Percentiles rank a stretch among this genome's conserved stretches.
Evolutionary conservation across 176 grass and related monocot genomes (phyloP).

Genomic region (Paspalum notatum): DNA sequence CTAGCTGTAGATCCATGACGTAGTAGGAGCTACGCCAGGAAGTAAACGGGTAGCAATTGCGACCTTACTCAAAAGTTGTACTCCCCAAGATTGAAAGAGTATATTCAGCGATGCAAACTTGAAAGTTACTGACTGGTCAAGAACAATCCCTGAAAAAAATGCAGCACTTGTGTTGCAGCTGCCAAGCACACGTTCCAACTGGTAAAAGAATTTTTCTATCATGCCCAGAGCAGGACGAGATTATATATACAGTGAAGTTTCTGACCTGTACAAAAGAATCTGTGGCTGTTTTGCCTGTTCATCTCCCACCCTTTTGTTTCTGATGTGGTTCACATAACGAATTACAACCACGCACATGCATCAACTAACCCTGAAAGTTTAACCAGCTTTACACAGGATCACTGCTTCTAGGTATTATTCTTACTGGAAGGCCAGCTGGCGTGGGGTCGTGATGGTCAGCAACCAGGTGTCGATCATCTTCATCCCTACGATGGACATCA

Average conservation of each 20-base stretch:
- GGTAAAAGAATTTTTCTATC: constrained; percentile 54
- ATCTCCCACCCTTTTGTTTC: constrained; percentile 6
- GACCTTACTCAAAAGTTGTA: neutral
- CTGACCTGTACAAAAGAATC: constrained; percentile 59
- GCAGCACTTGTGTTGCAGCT: neutral
- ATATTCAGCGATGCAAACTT: neutral
- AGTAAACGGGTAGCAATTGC: neutral
- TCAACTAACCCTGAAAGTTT: constrained; percentile 24
- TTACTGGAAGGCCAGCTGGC: constrained; percentile 60
- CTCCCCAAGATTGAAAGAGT: too few relatives aligned
- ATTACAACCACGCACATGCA: constrained; percentile 33
- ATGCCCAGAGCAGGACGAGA: constrained; percentile 7
- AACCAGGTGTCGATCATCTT: constrained; percentile 11
- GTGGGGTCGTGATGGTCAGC: constrained; percentile 40
- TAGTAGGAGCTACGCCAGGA: neutral
- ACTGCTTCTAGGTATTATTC: constrained; percentile 96
- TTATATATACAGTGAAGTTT: constrained; percentile 40
- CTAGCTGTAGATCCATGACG: neutral
- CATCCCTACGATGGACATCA: constrained; percentile 43
- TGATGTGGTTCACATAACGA: constrained; percentile 32
- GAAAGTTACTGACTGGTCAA: neutral
- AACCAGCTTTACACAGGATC: constrained; percentile 71
- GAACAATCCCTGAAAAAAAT: neutral
- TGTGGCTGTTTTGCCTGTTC: constrained; percentile 44
- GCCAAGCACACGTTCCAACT: neutral